Evolutionary conservation across 306 rosid genomes (phyloP).

Genomic region (Corylus americana): DNA sequence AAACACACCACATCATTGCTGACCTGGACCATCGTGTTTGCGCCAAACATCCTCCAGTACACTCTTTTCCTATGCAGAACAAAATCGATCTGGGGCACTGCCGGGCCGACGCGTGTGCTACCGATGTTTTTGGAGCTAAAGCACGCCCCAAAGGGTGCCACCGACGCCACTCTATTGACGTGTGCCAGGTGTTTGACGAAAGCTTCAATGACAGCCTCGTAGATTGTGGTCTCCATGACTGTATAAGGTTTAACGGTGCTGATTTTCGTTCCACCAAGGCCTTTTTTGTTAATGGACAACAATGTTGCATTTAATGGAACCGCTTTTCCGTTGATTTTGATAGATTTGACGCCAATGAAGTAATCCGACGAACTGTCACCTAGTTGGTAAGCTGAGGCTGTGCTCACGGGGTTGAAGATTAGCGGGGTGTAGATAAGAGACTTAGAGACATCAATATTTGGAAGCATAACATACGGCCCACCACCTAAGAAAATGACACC

Average conservation of each 20-base stretch:
- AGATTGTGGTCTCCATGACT: constrained; percentile 49
- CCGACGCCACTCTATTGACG: constrained; percentile 30
- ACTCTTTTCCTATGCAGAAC: constrained; percentile 51
- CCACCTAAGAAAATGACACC: constrained; percentile 55
- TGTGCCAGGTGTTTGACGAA: constrained; percentile 31
- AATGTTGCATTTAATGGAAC: constrained; percentile 40
- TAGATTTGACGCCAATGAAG: constrained; percentile 56
- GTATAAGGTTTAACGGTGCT: constrained; percentile 59
- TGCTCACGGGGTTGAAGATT: constrained; percentile 45
- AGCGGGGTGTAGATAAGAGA: constrained; percentile 57
- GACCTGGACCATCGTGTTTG: constrained; percentile 60
- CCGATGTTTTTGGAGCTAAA: constrained; percentile 25
- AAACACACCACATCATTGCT: constrained; percentile 43
- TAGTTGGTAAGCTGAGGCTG: constrained; percentile 2
- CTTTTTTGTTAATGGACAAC: constrained; percentile 42
- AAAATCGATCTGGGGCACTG: constrained; percentile 43
- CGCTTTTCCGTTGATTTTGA: constrained; percentile 32
- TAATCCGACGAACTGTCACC: constrained; percentile 55
- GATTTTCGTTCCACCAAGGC: constrained; percentile 69
- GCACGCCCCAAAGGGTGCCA: constrained; percentile 60
- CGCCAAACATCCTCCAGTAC: constrained; percentile 48
- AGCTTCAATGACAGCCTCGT: constrained; percentile 38
- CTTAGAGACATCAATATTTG: constrained; percentile 35
- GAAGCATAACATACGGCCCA: constrained; percentile 45
- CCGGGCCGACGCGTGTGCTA: constrained; percentile 38